Conservation (phyloP, 495 filamentous ascomycete species). For the Cairneyella variabilis region DNA sequence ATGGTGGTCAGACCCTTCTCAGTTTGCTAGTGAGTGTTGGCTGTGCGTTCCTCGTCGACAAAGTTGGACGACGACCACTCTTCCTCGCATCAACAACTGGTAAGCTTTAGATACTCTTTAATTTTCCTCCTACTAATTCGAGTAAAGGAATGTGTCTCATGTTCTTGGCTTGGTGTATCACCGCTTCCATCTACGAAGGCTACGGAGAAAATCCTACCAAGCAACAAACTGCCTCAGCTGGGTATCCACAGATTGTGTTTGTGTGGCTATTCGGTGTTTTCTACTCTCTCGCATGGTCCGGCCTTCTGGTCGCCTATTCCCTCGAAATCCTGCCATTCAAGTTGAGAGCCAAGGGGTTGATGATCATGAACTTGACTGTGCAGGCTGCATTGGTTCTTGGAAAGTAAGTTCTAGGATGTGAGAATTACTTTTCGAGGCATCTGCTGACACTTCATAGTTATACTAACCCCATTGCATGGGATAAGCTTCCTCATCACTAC, state of each 20-base stretch:
- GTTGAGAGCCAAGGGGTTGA: conserved; percentile 32
- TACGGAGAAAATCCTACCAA: no score
- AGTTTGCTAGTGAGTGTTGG: conserved; percentile 18
- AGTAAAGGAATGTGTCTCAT: conserved; percentile 20
- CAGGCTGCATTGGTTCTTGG: conserved; percentile 57
- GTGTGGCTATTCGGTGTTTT: conserved; percentile 46
- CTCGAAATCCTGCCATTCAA: conserved; percentile 37
- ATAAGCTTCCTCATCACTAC: conserved; percentile 51
- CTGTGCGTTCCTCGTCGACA: conserved; percentile 34
- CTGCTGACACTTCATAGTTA: no score
- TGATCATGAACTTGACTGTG: conserved; percentile 43
- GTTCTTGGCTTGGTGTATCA: conserved; percentile 27
- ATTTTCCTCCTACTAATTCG: not conserved
- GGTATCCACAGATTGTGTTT: conserved; percentile 23
- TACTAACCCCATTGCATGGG: conserved; percentile 59
- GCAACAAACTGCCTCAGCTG: conserved; percentile 30
- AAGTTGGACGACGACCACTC: conserved; percentile 23
- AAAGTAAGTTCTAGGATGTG: conserved; percentile 31
- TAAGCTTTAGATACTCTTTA: not conserved
- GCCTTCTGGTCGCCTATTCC: conserved; percentile 35
- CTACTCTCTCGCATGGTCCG: conserved; percentile 34
- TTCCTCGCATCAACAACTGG: conserved; percentile 28
- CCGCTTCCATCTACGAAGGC: conserved; percentile 17
- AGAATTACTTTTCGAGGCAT: conserved; percentile 23
- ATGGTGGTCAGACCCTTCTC: conserved; percentile 19